Percentiles rank a stretch among this genome's conserved stretches.
Evolutionary conservation across 805 yeast genomes (phyloP).

Genomic region (Monosporozyma solicola): DNA sequence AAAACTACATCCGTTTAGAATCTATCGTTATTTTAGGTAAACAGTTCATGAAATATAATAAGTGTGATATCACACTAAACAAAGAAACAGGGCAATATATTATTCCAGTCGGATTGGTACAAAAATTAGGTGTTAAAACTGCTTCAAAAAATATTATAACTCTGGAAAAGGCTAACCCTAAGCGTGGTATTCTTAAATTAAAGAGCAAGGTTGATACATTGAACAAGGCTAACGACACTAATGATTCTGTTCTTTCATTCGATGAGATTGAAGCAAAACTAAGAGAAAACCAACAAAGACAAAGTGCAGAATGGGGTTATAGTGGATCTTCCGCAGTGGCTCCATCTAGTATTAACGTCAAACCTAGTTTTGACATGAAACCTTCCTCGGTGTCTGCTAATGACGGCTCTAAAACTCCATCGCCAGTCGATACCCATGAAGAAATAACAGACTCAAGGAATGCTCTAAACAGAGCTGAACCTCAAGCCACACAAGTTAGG

Average conservation of each 20-base stretch:
- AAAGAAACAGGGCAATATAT: slow-evolving; percentile 2
- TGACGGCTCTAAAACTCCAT: not conserved
- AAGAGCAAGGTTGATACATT: not conserved
- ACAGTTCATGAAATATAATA: slow-evolving; percentile 13
- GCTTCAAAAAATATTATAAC: not conserved
- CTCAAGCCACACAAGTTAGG: not conserved
- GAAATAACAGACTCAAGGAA: not conserved
- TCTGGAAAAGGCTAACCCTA: not conserved
- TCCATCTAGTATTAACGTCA: slow-evolving; percentile 18
- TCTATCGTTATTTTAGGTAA: slow-evolving; percentile 12
- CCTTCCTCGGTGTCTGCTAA: not conserved
- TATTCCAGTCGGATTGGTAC: not conserved
- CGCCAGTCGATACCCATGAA: not conserved
- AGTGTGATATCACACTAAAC: slow-evolving; percentile 9
- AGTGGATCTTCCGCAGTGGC: slow-evolving; percentile 29
- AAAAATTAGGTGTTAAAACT: not conserved
- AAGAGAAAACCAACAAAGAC: not conserved
- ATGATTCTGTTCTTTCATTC: slow-evolving; percentile 12
- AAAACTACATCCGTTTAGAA: slow-evolving; percentile 9
- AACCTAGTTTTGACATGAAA: slow-evolving; percentile 14
- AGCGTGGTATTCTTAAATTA: not conserved
- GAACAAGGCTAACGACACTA: not conserved
- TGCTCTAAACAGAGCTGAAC: not conserved
- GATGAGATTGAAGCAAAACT: slow-evolving; percentile 4
- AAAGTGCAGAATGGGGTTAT: slow-evolving; percentile 15